A percentile compares a stretch with the other conserved stretches of the same genome.
These are phyloP conservation scores for Aspergillus hancockii DNA, from an alignment of 495 filamentous ascomycete genomes.

Conservation along the genomic window DNA sequence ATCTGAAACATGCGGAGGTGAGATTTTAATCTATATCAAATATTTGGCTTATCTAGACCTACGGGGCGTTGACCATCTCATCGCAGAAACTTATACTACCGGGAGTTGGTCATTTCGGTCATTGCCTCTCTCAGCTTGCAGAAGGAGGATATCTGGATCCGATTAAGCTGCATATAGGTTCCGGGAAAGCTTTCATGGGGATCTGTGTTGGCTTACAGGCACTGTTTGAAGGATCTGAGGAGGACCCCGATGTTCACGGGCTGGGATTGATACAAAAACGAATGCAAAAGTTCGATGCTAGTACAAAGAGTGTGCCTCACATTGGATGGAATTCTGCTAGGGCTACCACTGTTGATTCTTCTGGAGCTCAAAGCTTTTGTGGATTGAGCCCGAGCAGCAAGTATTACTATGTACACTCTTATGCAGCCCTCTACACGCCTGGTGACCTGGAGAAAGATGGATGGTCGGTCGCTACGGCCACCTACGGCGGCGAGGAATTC, in stretches of 20 bases:
- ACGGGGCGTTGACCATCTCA: neutral
- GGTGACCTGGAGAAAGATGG: conserved; percentile 73
- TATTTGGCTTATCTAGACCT: neutral
- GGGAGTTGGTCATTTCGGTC: conserved; percentile 95
- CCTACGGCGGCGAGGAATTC: conserved; percentile 87
- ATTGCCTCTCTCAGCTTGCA: conserved; percentile 83
- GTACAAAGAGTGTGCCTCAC: conserved; percentile 86
- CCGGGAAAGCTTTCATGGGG: conserved; percentile 94
- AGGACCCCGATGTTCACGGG: conserved; percentile 68
- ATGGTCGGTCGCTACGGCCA: conserved; percentile 85
- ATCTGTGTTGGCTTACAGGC: conserved; percentile 96
- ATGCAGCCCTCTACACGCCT: conserved; percentile 74
- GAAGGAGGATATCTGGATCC: conserved; percentile 78
- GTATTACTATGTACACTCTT: conserved; percentile 98
- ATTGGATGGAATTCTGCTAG: conserved; percentile 96
- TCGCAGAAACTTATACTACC: conserved; percentile 83
- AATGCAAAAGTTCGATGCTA: conserved; percentile 75
- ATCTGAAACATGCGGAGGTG: conserved; percentile 84
- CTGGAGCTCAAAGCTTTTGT: conserved; percentile 61
- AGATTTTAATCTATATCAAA: conserved; percentile 18
- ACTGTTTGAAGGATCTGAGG: conserved; percentile 80
- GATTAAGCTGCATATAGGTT: conserved; percentile 74
- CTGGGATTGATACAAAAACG: conserved; percentile 70
- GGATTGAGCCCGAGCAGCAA: conserved; percentile 78
- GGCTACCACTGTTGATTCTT: conserved; percentile 46